Conservation (phyloP, 228 moss, liverwort and hornwort species). For the Sphagnum magellanicum region DNA sequence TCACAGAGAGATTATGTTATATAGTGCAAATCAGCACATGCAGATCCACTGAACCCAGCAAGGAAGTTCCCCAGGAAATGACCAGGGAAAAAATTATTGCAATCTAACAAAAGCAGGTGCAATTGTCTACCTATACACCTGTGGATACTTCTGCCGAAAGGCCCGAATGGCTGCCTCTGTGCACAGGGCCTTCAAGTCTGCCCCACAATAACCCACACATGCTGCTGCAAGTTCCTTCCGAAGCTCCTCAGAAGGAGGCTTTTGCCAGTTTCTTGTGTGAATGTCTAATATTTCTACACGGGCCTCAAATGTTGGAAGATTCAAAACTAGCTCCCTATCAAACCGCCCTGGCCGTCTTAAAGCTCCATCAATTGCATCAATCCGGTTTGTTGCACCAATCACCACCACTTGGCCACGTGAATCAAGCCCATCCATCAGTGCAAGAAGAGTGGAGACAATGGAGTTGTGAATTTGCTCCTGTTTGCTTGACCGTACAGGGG, state of each 20-base stretch:
- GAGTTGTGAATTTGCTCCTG: slow-evolving; percentile 89
- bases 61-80: too few relatives aligned
- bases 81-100: too few relatives aligned
- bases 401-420: slow-evolving; percentile 88
- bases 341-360: slow-evolving; percentile 80
- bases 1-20: too few relatives aligned
- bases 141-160: slow-evolving; percentile 72
- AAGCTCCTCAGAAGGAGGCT: slow-evolving; percentile 67
- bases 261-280: slow-evolving; percentile 74
- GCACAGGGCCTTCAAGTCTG: slow-evolving; percentile 74
- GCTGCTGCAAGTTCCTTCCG: slow-evolving; percentile 75
- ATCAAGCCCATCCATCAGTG: slow-evolving; percentile 82
- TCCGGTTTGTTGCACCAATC: slow-evolving; percentile 80
- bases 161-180: slow-evolving; percentile 83
- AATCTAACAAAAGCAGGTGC: neutral
- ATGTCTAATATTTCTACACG: slow-evolving; percentile 81
- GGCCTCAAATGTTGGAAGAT: slow-evolving; percentile 69
- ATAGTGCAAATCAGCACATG: too few relatives aligned
- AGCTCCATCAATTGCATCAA: slow-evolving; percentile 78
- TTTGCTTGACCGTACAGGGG: slow-evolving; percentile 80
- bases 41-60: too few relatives aligned
- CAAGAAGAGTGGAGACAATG: slow-evolving; percentile 78
- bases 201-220: slow-evolving; percentile 81
- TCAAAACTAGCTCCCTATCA: slow-evolving; percentile 70
- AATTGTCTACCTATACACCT: slow-evolving; percentile 45